Evolutionary conservation across 257 asterid genomes (phyloP), one percentile per base, ranked within the genome.

Genomic region (Paulownia fortunei): DNA sequence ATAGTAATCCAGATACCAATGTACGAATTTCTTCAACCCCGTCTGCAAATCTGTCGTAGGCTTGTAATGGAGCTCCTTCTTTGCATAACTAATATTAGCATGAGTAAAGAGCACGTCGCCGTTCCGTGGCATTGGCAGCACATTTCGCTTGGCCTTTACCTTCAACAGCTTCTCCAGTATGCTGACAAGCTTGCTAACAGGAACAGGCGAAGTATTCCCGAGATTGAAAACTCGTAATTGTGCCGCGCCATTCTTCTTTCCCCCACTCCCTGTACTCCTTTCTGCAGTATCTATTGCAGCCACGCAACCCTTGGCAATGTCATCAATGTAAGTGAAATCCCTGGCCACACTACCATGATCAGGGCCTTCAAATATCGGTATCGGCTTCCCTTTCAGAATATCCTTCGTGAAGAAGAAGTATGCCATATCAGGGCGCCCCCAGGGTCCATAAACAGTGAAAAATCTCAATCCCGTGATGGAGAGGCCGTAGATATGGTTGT

Each of bases 401-500:
- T 83, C 77, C 71, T 72, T 78, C 2, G 89, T 83, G 78, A 86
- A 86, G 46, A 83, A 83, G 79, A 86, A 86, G 69, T 86, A 86
- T 0, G 89, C 89, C 89, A 86, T 86, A 69, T 86, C 89, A 21
- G 89, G 89, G 13, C 89, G 73, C 4, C 87, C 89, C 89, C 87
- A 83, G 0, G 89, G 89, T 49, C 89, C 89, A 12, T 86, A 83
- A 6, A 83, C 87, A 0, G 85, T 85, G 82, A 85, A 82, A 18
- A 85, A 85, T 34, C 86, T 79, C 67, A 85, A 26, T 0, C 87
- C 89, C 10, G 89, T 86, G 7, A 86, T 74, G 1, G 89, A 86
- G 21, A 86, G 82, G 27, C 87, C 88, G 16, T 86, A 79, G 27
- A 85, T 86, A 23, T 86, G 86, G 64, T 84, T 86, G 8, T 81